Evolutionary conservation across 2,329 filamentous ascomycete genomes (phyloP).

Genomic region (Dothideomycetidae sp.): DNA sequence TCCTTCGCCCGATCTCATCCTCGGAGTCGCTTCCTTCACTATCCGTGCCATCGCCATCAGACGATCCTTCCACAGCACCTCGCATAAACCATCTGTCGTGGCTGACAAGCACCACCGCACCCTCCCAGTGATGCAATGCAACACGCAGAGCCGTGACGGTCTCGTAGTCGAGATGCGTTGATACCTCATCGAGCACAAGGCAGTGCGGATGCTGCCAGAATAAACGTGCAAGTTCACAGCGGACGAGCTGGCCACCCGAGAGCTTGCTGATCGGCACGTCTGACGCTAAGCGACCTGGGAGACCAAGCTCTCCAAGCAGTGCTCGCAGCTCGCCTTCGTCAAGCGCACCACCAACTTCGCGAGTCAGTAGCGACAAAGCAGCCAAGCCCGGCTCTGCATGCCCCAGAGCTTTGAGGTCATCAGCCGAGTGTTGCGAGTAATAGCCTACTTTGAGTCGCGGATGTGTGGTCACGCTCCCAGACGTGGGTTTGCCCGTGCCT

Average conservation of each 20-base stretch:
- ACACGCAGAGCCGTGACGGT: constrained; percentile 58
- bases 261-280: constrained; percentile 60
- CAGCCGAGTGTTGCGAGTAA: constrained; percentile 68
- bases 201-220: constrained; percentile 56
- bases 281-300: constrained; percentile 55
- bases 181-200: constrained; percentile 66
- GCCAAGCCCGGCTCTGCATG: constrained; percentile 41
- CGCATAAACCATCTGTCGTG: constrained; percentile 75
- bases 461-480: constrained; percentile 50
- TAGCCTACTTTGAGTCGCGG: constrained; percentile 57
- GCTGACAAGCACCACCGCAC: constrained; percentile 62
- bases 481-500: constrained; percentile 42
- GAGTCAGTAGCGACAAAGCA: constrained; percentile 47
- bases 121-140: constrained; percentile 53
- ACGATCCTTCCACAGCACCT: constrained; percentile 52
- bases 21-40: neutral
- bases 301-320: constrained; percentile 52
- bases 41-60: neutral
- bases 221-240: constrained; percentile 53
- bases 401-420: constrained; percentile 47
- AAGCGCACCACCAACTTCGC: constrained; percentile 15
- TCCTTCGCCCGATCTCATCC: neutral
- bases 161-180: constrained; percentile 73
- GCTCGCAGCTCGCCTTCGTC: constrained; percentile 54
- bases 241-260: constrained; percentile 61